A percentile compares a stretch with the other conserved stretches of the same genome.
phyloP scores from a whole-genome alignment of 2,329 filamentous ascomycete species.

The Scedosporium boydii region DNA sequence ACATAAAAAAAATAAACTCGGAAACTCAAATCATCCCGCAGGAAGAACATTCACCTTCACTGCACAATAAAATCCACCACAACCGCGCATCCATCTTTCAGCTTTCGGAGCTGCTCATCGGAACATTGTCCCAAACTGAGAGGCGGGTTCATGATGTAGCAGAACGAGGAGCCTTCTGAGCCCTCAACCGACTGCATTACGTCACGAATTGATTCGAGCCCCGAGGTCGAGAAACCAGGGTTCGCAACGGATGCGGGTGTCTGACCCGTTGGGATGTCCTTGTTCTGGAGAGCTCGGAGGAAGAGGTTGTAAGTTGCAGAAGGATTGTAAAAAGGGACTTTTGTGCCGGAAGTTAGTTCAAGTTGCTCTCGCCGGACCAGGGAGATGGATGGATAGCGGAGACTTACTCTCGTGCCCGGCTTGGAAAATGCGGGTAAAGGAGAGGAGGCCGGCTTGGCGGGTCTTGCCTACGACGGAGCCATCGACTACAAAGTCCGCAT shows the following conservation, averaged over 20 bases:
- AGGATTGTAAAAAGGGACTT: conserved; percentile 50
- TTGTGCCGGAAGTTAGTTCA: not conserved
- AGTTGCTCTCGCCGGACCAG: not conserved
- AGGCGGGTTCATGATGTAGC: conserved; percentile 6
- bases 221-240: conserved; percentile 20
- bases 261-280: conserved; percentile 46
- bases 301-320: conserved; percentile 51
- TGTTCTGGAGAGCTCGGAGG: conserved; percentile 46
- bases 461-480: conserved; percentile 60
- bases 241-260: conserved; percentile 24
- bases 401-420: conserved; percentile 43
- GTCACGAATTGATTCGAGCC: not conserved
- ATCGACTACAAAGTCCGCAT: conserved; percentile 57
- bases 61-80: conserved; percentile 20
- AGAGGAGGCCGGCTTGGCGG: conserved; percentile 66
- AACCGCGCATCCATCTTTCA: conserved; percentile 1
- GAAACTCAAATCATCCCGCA: not conserved
- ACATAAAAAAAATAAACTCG: too few relatives aligned
- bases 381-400: not conserved
- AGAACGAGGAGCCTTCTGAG: not conserved
- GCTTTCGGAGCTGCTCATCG: not conserved
- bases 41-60: not conserved
- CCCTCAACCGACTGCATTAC: not conserved
- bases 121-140: not conserved
- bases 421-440: conserved; percentile 59